Base-by-base conservation (phyloP, 768 basidiomycete species). In the Cystoderma amianthinum region DNA sequence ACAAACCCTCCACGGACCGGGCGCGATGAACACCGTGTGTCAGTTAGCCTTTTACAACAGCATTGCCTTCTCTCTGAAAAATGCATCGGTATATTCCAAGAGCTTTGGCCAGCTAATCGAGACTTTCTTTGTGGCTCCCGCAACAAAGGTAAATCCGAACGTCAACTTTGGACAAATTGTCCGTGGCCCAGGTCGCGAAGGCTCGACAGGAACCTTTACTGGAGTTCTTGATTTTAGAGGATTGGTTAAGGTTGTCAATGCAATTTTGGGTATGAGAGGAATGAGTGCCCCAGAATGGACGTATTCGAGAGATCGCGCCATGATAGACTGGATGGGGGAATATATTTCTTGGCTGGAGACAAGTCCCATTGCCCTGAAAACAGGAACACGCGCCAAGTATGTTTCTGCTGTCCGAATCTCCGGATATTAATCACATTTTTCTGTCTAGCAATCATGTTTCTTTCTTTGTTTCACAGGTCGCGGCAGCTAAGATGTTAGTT, bases 131-230 rank as follows among this genome's bases (percentile, higher is more conserved):
- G 48, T 77, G 25, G 41, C 62, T 16, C 32, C 62, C 2, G 42
- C 51, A 4, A 76, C 74, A 3, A 58, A 50, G 10, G 73, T 78
- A 69, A 67, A 70, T 48, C 76, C 75, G 10, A 73, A 75, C 54
- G 59, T 78, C 52, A 65, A 77, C 43, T 80, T 61, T 47, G 74
- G 74, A 0, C 78, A 79, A 53, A 55, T 74, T 7, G 62, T 76
- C 17, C 71, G 78, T 5, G 76, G 78, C 1, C 71, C 71, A 15
- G 74, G 72, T 1, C 50, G 57, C 21, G 51, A 51, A 6, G 65
- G 66, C 23, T 59, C 64, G 44, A 41, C 51, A 4, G 78, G 78
- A 12, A 68, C 69, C 10, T 75, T 68, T 52, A 74, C 74, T 9
- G 78, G 78, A 3, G 55, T 78, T 6, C 59, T 81, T 38, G 78